phyloP scores from a whole-genome alignment of 108 stramenopile species.

The Nitzschia sp. region DNA sequence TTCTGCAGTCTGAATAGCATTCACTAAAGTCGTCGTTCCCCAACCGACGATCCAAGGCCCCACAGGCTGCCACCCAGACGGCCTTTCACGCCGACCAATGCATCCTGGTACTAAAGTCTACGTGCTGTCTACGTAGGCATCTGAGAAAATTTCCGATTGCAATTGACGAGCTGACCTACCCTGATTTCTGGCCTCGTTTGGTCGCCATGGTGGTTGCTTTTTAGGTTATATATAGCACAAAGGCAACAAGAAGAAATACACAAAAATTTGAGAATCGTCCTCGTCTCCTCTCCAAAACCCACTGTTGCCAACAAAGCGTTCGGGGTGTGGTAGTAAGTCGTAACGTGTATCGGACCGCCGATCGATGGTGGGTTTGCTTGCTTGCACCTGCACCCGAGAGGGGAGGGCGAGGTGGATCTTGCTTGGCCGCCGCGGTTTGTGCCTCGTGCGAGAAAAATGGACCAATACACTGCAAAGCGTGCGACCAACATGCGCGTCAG shows the following conservation, averaged over 20 bases:
- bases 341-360: slow-evolving; percentile 7
- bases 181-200: slow-evolving; percentile 38
- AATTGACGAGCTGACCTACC: slow-evolving; percentile 16
- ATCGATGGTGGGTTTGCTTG: too few species aligned
- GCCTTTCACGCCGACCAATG: slow-evolving; percentile 6
- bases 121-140: neutral
- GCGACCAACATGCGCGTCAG: too few species aligned
- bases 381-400: too few species aligned
- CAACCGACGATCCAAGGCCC: too few species aligned
- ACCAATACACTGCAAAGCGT: too few species aligned
- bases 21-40: too few species aligned
- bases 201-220: slow-evolving; percentile 38
- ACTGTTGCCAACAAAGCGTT: neutral
- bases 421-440: too few species aligned
- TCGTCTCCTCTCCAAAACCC: neutral
- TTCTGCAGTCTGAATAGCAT: too few species aligned
- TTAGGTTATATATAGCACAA: neutral
- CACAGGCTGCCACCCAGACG: too few species aligned
- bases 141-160: neutral
- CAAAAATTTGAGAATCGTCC: neutral
- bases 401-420: too few species aligned
- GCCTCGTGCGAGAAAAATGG: too few species aligned
- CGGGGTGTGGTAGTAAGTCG: slow-evolving; percentile 11
- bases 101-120: slow-evolving; percentile 8
- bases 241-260: slow-evolving; percentile 1